Base-by-base conservation (phyloP, 768 basidiomycete species). In the Panaeolus papilionaceus region DNA sequence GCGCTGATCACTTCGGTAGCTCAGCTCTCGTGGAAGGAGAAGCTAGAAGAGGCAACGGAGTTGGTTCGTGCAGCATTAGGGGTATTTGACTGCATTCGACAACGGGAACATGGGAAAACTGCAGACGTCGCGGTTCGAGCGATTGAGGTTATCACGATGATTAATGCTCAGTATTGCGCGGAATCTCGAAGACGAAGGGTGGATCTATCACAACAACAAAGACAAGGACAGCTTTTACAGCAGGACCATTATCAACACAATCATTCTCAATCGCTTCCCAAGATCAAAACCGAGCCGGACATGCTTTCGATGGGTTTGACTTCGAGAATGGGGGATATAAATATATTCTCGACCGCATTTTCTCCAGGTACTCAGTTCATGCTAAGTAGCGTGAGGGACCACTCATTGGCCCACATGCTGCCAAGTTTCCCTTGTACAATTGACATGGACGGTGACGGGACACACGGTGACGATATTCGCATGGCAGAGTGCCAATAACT, bases 1-100 rank as follows among this genome's bases (percentile, higher is more conserved):
- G 81, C 82, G 66, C 79, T 86, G 23, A 75, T 82, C 40, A 81
- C 82, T 26, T 81, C 79, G 12, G 70, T 83, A 63, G 75, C 82
- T 16, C 81, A 81, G 64, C 75, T 76, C 49, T 80, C 81, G 47
- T 80, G 79, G 72, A 76, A 79, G 58, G 78, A 78, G 58, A 78
- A 79, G 71, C 74, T 76, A 38, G 67, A 66, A 2, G 83, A 83
- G 64, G 79, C 81, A 47, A 80, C 81, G 28, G 70, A 68, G 44
- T 74, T 81, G 28, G 74, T 84, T 63, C 79, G 83, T 44, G 74
- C 79, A 39, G 81, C 83, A 33, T 71, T 82, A 71, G 65, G 64
- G 39, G 78, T 81, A 37, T 78, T 86, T n/a, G 68, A 68, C 14
- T 72, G 76, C 38, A 79, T 79, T n/a, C 72, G 73, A 37, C 65